These are phyloP conservation scores for Dryadomyces sulphureus DNA, from an alignment of 2,329 filamentous ascomycete species.

Conservation along the genomic window DNA sequence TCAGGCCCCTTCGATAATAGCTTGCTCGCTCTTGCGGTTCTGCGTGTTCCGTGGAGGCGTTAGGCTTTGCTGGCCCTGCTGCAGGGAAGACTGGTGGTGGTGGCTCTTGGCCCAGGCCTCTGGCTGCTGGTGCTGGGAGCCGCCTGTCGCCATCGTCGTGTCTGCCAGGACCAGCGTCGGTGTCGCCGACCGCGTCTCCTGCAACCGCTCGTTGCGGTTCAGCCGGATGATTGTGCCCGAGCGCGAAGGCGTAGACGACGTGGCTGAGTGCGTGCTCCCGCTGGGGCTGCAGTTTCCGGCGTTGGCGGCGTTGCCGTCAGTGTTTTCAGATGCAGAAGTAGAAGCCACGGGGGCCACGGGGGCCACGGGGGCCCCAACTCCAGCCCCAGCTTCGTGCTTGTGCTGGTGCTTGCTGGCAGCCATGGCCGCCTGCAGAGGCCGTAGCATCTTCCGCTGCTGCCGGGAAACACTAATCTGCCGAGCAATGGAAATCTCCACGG, in stretches of 20 bases:
- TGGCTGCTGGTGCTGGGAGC: not conserved
- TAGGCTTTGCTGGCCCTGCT: not conserved
- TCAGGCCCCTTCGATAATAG: slow-evolving; percentile 32
- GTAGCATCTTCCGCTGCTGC: slow-evolving; percentile 44
- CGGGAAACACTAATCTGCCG: slow-evolving; percentile 52
- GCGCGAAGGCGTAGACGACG: slow-evolving; percentile 5
- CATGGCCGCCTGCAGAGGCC: slow-evolving; percentile 29
- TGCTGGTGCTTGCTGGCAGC: not conserved
- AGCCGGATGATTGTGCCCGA: slow-evolving; percentile 11
- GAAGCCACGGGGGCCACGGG: no score
- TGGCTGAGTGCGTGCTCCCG: not conserved
- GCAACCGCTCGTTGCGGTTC: slow-evolving; percentile 20
- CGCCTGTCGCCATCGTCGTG: not conserved
- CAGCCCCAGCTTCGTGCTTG: slow-evolving; percentile 2
- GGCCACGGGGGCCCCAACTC: no score
- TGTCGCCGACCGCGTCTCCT: slow-evolving; percentile 26
- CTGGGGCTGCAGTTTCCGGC: slow-evolving; percentile 2
- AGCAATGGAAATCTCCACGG: slow-evolving; percentile 52
- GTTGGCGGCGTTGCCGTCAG: not conserved
- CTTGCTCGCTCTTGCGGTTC: slow-evolving; percentile 37
- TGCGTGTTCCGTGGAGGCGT: slow-evolving; percentile 17
- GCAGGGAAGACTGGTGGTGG: not conserved
- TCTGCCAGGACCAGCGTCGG: slow-evolving; percentile 29
- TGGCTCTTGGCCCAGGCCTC: not conserved
- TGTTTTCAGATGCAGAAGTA: no score